phyloP scores from a whole-genome alignment of 2,329 filamentous ascomycete genomes.

The Mycogone perniciosa region DNA sequence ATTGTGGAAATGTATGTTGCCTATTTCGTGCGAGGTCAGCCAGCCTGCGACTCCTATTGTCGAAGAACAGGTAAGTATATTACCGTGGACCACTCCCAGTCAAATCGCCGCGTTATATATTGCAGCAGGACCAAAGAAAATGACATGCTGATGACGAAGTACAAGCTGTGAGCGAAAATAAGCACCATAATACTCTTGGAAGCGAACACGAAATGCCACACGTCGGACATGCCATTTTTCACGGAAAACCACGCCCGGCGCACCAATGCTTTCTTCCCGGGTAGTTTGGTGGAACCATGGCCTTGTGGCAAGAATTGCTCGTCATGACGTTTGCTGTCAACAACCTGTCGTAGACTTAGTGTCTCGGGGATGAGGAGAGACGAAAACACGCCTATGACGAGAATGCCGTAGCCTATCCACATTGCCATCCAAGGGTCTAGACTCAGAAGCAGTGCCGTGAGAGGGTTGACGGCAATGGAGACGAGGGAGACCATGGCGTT shows the following conservation, averaged over 20 bases:
- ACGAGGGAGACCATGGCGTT: constrained; percentile 31
- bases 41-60: neutral
- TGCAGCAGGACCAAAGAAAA: constrained; percentile 38
- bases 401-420: constrained; percentile 26
- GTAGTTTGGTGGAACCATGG: neutral
- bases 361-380: constrained; percentile 38
- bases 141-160: constrained; percentile 25
- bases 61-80: neutral
- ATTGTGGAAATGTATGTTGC: constrained; percentile 38
- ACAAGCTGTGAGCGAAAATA: constrained; percentile 27
- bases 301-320: neutral
- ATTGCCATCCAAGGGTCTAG: constrained; percentile 36
- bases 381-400: constrained; percentile 24
- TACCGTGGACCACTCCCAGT: constrained; percentile 41
- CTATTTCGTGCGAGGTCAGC: constrained; percentile 15
- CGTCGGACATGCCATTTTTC: constrained; percentile 27
- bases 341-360: constrained; percentile 26
- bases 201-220: constrained; percentile 34
- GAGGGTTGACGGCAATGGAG: constrained; percentile 33
- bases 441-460: constrained; percentile 35
- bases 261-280: constrained; percentile 14
- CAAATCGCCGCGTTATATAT: constrained; percentile 46
- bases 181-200: constrained; percentile 34
- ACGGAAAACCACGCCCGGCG: constrained; percentile 21
- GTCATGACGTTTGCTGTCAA: constrained; percentile 18